Evolutionary conservation across 2,329 filamentous ascomycete species (phyloP).

Genomic region (Colletotrichum sp.): DNA sequence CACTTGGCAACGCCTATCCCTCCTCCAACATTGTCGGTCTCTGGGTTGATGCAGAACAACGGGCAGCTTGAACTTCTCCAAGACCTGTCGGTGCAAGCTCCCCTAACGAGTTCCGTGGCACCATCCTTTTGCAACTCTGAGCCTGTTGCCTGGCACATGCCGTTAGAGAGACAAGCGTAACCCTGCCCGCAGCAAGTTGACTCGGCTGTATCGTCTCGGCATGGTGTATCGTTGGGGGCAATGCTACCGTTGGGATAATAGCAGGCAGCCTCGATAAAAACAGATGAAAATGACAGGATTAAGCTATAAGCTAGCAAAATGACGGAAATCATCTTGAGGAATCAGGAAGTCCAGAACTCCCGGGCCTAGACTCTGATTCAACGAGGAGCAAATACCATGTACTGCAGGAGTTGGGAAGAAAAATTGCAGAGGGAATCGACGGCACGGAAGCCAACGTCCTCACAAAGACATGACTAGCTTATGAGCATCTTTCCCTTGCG

Average conservation of each 20-base stretch:
- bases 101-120: slow-evolving; percentile 31
- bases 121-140: slow-evolving; percentile 25
- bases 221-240: slow-evolving; percentile 33
- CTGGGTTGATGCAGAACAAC: slow-evolving; percentile 33
- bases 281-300: no score
- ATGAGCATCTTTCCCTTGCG: background rate
- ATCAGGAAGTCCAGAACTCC: background rate
- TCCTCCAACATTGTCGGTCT: slow-evolving; percentile 21
- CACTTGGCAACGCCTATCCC: slow-evolving; percentile 27
- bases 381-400: fast-evolving
- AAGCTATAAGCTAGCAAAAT: no score
- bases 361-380: background rate
- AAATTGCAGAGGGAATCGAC: fast-evolving
- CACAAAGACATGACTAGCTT: background rate
- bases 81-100: slow-evolving; percentile 36
- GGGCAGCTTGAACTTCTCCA: slow-evolving; percentile 36
- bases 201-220: slow-evolving; percentile 27
- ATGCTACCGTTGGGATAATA: slow-evolving; percentile 35
- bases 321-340: background rate
- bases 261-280: slow-evolving; percentile 14
- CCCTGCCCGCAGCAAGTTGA: slow-evolving; percentile 39
- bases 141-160: slow-evolving; percentile 34
- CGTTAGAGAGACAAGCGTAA: slow-evolving; percentile 38
- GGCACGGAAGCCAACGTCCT: fast-evolving
- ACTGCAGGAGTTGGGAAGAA: fast-evolving